Conservation (phyloP, 2,329 filamentous ascomycete genomes). For the Bisporella sp. region DNA sequence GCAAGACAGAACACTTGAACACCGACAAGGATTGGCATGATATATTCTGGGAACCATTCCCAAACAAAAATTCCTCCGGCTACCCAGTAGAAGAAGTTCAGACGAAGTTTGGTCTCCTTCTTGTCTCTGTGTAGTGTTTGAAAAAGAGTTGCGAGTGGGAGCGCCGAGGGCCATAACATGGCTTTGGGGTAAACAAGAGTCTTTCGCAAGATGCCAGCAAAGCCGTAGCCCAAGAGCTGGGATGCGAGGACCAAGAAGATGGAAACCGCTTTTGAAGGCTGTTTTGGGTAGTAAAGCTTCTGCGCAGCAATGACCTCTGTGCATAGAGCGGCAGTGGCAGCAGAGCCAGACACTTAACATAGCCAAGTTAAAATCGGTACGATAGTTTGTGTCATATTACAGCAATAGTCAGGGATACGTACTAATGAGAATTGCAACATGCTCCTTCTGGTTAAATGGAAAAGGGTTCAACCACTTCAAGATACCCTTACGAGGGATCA, state of each 20-base stretch:
- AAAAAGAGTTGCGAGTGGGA: slow-evolving; percentile 31
- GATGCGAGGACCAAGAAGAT: slow-evolving; percentile 52
- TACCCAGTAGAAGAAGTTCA: slow-evolving; percentile 25
- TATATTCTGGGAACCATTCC: slow-evolving; percentile 11
- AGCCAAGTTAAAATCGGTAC: no score
- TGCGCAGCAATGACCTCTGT: slow-evolving; percentile 69
- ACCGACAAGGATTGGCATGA: slow-evolving; percentile 17
- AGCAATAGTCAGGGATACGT: no score
- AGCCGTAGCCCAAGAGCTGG: slow-evolving; percentile 54
- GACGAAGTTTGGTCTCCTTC: slow-evolving; percentile 30
- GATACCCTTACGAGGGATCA: slow-evolving; percentile 30
- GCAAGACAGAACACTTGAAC: slow-evolving; percentile 38
- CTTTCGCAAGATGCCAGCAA: slow-evolving; percentile 51
- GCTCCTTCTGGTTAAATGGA: slow-evolving; percentile 64
- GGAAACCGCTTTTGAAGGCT: slow-evolving; percentile 53
- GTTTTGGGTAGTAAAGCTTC: slow-evolving; percentile 65
- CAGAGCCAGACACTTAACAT: slow-evolving; percentile 34
- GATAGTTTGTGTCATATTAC: no score
- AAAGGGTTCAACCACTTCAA: slow-evolving; percentile 54
- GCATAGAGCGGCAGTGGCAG: slow-evolving; percentile 59
- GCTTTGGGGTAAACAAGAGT: slow-evolving; percentile 43
- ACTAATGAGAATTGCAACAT: slow-evolving; percentile 56
- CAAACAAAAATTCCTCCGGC: slow-evolving; percentile 14
- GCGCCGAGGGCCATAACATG: slow-evolving; percentile 27
- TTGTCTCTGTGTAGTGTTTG: slow-evolving; percentile 34